phyloP scores from a whole-genome alignment of 139 green algal species.

The Chloropicon primus region DNA sequence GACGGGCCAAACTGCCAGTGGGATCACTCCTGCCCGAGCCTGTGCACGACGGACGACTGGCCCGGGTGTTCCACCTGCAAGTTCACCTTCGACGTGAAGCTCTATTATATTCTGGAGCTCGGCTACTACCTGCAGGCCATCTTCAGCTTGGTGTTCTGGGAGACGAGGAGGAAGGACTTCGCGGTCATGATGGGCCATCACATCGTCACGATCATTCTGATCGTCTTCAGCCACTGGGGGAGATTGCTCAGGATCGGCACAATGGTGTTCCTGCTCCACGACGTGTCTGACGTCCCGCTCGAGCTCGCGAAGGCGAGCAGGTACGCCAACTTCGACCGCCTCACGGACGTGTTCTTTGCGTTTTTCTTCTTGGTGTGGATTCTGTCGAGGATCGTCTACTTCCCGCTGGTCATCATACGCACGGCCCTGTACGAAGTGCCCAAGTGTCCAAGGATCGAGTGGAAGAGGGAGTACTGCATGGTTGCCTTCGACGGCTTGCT shows the following conservation, averaged over 20 bases:
- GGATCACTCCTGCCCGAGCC: neutral
- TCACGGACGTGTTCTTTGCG: slow-evolving; percentile 27
- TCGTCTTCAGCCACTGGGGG: slow-evolving; percentile 40
- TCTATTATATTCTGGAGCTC: slow-evolving; percentile 65
- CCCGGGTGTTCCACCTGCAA: neutral
- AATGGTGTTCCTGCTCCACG: slow-evolving; percentile 68
- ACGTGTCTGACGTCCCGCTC: slow-evolving; percentile 76
- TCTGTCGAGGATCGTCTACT: slow-evolving; percentile 37
- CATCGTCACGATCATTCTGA: slow-evolving; percentile 57
- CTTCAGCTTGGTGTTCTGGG: slow-evolving; percentile 35
- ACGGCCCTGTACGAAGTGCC: slow-evolving; percentile 5
- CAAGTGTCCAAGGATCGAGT: slow-evolving; percentile 35
- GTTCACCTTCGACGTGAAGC: slow-evolving; percentile 23
- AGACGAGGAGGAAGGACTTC: slow-evolving; percentile 68
- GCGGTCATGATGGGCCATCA: slow-evolving; percentile 65
- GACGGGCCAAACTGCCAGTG: neutral
- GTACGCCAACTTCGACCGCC: slow-evolving; percentile 31
- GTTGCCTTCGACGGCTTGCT: slow-evolving; percentile 51
- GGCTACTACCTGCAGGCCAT: slow-evolving; percentile 56
- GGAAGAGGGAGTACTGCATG: slow-evolving; percentile 58
- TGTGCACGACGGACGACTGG: neutral
- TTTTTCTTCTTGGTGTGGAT: slow-evolving; percentile 60
- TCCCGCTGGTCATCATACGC: slow-evolving; percentile 42
- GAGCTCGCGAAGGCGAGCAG: slow-evolving; percentile 64
- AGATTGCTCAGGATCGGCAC: slow-evolving; percentile 66